phyloP scores from a whole-genome alignment of 2,329 filamentous ascomycete genomes.

The Hymenotorrendiella dingleyae region DNA sequence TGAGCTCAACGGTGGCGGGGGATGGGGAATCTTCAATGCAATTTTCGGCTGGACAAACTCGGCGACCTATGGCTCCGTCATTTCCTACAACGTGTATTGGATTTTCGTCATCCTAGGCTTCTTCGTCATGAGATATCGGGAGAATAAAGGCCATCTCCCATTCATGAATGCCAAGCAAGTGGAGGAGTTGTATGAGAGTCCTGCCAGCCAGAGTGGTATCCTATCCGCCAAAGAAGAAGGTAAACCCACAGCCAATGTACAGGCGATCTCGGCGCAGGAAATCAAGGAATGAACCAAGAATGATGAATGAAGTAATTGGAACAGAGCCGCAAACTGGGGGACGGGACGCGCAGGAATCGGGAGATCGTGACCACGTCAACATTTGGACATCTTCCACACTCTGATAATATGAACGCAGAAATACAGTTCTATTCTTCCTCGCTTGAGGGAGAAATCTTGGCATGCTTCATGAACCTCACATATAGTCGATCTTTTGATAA shows the following conservation, averaged over 20 bases:
- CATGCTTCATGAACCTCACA: too few species aligned
- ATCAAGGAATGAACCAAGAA: constrained; percentile 13
- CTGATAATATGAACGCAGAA: too few species aligned
- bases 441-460: too few species aligned
- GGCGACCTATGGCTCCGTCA: constrained; percentile 79
- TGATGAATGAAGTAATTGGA: too few species aligned
- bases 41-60: constrained; percentile 85
- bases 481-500: too few species aligned
- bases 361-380: too few species aligned
- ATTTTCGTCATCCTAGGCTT: constrained; percentile 62
- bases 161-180: constrained; percentile 19
- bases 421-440: too few species aligned
- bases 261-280: constrained; percentile 7
- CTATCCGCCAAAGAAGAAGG: background rate
- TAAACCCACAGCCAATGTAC: constrained; percentile 4
- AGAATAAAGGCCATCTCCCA: constrained; percentile 47
- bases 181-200: background rate
- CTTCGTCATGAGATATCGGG: constrained; percentile 58
- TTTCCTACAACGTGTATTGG: constrained; percentile 89
- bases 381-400: too few species aligned
- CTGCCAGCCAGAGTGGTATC: constrained; percentile 1
- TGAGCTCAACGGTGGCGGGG: constrained; percentile 63
- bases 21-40: constrained; percentile 84
- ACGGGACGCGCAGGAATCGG: too few species aligned
- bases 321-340: too few species aligned